phyloP scores from a whole-genome alignment of 164 flowering plant genomes.

The Cinnamomum micranthum region DNA sequence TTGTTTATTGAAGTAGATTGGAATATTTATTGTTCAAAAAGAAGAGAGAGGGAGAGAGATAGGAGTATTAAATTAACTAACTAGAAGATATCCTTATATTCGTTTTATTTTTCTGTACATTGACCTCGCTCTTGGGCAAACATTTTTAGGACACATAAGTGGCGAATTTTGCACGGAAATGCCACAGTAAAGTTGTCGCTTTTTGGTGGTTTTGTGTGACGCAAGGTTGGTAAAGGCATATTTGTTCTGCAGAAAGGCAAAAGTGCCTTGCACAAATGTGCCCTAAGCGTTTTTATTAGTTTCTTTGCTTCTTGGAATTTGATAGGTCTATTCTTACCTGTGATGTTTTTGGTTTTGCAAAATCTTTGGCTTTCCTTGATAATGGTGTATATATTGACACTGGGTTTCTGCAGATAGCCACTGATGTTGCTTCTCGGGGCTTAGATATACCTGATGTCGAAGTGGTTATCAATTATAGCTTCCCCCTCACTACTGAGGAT shows the following conservation, averaged over 20 bases:
- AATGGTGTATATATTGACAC: neutral
- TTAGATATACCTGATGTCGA: constrained; percentile 99
- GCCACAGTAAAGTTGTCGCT: neutral
- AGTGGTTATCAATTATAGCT: constrained; percentile 94
- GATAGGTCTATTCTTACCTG: neutral
- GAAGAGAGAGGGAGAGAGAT: neutral
- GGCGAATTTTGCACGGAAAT: no score
- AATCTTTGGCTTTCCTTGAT: neutral
- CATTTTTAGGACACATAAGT: no score
- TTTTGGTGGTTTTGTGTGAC: no score
- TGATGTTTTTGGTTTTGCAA: neutral
- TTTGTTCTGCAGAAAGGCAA: no score
- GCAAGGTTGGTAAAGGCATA: no score
- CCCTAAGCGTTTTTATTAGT: neutral
- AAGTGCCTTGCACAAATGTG: neutral
- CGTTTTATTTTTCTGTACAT: neutral
- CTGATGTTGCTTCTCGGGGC: constrained; percentile 99
- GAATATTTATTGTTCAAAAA: no score
- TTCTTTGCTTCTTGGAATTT: neutral
- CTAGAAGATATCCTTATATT: neutral
- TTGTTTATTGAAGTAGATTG: no score
- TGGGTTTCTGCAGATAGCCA: constrained; percentile 69
- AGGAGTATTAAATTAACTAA: neutral
- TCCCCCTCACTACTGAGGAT: constrained; percentile 95
- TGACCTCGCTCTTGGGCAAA: no score